Percentiles rank a stretch among this genome's conserved stretches.
Conservation (phyloP, 148 eudicot species). For the Dianthus caryophyllus region DNA sequence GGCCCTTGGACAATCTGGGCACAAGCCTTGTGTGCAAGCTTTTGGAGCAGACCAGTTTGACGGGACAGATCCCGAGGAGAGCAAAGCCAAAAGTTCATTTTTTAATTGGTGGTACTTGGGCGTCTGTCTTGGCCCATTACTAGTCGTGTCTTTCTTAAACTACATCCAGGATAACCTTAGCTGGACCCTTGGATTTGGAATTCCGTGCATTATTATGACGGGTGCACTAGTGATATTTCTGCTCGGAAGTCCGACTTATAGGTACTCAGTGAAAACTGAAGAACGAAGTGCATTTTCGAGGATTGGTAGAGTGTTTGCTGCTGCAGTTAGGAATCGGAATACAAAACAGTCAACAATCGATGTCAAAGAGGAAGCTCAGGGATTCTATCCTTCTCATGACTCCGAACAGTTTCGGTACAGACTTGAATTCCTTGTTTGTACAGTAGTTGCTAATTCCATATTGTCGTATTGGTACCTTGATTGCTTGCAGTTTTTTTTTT, state of each 20-base stretch:
- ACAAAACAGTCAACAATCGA: constrained; percentile 29
- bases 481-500: not conserved
- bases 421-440: not conserved
- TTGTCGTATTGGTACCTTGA: not conserved
- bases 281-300: constrained; percentile 54
- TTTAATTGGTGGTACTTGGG: constrained; percentile 87
- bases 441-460: not conserved
- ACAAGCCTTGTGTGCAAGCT: constrained; percentile 79
- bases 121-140: constrained; percentile 33
- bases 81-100: constrained; percentile 79
- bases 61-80: constrained; percentile 48
- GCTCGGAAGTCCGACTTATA: constrained; percentile 58
- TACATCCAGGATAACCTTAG: constrained; percentile 76
- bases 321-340: constrained; percentile 51
- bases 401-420: constrained; percentile 54
- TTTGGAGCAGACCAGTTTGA: constrained; percentile 98
- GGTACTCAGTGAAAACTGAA: constrained; percentile 34
- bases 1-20: constrained; percentile 73
- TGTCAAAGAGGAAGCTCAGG: constrained; percentile 41
- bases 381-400: constrained; percentile 32
- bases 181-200: constrained; percentile 91
- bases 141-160: constrained; percentile 33
- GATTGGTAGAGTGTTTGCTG: constrained; percentile 54
- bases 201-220: constrained; percentile 65
- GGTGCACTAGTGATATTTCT: constrained; percentile 51